Evolutionary conservation across 768 basidiomycete species (phyloP), one percentile per base, ranked within the genome.

Genomic region (Boletus sensibilis): DNA sequence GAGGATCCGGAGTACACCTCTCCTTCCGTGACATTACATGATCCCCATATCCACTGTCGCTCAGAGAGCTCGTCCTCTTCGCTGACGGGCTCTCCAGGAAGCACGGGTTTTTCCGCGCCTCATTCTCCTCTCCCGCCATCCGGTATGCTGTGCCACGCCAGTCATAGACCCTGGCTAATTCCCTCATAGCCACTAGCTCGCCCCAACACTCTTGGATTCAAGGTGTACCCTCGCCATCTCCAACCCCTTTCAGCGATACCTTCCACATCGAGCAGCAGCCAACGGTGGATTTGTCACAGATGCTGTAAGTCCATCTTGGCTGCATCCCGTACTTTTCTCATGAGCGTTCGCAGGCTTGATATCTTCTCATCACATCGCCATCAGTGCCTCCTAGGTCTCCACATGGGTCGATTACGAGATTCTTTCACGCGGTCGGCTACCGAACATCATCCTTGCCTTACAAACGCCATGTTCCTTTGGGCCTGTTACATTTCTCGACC

Each of bases 391-490:
- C 74, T 92, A 9, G 87, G 85, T 52, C 74, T 90, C 52, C 80
- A 90, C 68, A 83, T 86, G 68, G 84, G 81, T 18, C 80, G 80
- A 44, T 75, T 92, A 45, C 76, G 85, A 33, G 84, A 87, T 46
- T 83, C 83, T 34, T 74, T 91, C 40, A 74, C 72, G 42, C 75
- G 78, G 6, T 80, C 85, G 16, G 52, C 68, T 5, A 61, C 79
- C 45, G 84, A 88, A 55, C 83, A 84, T 20, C 90, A 92, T 64
- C 85, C 90, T 10, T 83, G 80, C 52, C 79, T 93, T 14, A 83
- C 91, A 78, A 89, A 91, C 65, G 80, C 89, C 58, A 86, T 92
- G 65, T 92, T 85, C 67, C 81, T 92, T 8, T 91, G 90, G 86
- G 86, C 88, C 2, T 92, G 89, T 69, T 89, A 87, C 67, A 79